phyloP scores from a whole-genome alignment of 352 stramenopile species.

The Globisporangium takayamanum region DNA sequence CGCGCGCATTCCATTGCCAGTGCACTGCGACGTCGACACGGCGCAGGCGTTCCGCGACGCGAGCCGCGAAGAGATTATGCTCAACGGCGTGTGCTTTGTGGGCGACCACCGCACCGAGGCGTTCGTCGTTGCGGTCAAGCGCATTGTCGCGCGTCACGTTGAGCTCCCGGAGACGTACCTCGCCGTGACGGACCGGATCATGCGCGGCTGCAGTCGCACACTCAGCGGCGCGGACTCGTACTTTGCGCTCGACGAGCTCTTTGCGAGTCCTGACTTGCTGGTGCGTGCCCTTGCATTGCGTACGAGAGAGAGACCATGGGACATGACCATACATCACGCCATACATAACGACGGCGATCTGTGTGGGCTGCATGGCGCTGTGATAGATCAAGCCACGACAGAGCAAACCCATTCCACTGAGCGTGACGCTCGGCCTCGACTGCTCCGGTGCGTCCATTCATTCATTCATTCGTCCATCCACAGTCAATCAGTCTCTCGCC shows the following conservation, averaged over 20 bases:
- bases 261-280: slow-evolving; percentile 45
- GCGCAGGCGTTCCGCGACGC: slow-evolving; percentile 65
- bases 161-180: slow-evolving; percentile 38
- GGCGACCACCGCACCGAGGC: slow-evolving; percentile 63
- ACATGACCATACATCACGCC: no score
- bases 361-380: neutral
- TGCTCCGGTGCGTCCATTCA: slow-evolving; percentile 22
- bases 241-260: slow-evolving; percentile 68
- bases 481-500: neutral
- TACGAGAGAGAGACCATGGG: no score
- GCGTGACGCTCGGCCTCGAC: slow-evolving; percentile 55
- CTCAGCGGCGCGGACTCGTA: slow-evolving; percentile 73
- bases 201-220: slow-evolving; percentile 66
- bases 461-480: neutral
- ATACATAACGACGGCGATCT: neutral
- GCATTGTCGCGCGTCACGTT: slow-evolving; percentile 47
- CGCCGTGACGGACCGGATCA: slow-evolving; percentile 50
- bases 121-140: slow-evolving; percentile 70
- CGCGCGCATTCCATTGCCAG: slow-evolving; percentile 38
- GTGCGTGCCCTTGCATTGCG: slow-evolving; percentile 7
- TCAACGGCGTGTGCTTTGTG: slow-evolving; percentile 72
- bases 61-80: slow-evolving; percentile 60
- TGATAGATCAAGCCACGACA: slow-evolving; percentile 57
- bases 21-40: slow-evolving; percentile 59
- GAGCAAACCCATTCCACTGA: slow-evolving; percentile 34